Base-by-base conservation (phyloP, 495 filamentous ascomycete genomes). In the Lasiosphaeria miniovina region DNA sequence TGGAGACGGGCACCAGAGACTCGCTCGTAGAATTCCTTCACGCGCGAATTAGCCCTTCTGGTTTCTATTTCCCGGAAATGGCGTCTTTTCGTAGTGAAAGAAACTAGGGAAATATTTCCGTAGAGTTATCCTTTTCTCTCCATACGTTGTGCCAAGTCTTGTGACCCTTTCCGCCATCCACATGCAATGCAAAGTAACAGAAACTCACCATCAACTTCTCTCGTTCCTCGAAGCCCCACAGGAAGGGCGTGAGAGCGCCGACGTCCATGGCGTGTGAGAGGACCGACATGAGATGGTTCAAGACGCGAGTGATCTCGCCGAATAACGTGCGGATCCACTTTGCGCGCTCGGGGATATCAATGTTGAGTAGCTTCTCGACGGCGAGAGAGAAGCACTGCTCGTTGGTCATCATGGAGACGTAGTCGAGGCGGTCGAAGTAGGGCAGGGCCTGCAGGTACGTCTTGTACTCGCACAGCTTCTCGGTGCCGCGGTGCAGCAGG, bases 341-440 rank as follows among this genome's bases (percentile, higher is more conserved):
- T 58, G 95, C 95, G 61, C 95, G 82, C 51, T 91, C 88, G 34
- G 95, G 95, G 65, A 99, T 90, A 70, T 99, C 95, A 65, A 99
- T 82, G 77, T 99, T 99, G 68, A 99, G 77, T 53, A 99, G 82
- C 85, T 98, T 99, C 82, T 99, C 95, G 55, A 97, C 93, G 40
- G 90, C 95, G 55, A 99, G 80, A 11, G 91, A 84, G 74, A 88
- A 99, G 68, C 93, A 97, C 77, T 99, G 95, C 82, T 99, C 95
- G 75, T 97, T 97, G 62, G 94, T 98, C 94, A 98, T 98, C 95
- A 99, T 99, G 72, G 91, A 96, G 58, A 97, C 93, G 74, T 99
- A 99, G 74, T 99, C 95, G 73, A 99, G 79, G 61, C 95, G 89
- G 79, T 99, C 95, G 71, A 99, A 99, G 79, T 99, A 99, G 36